phyloP scores from a whole-genome alignment of 2,329 filamentous ascomycete genomes.

The Fusarium albosuccineum region DNA sequence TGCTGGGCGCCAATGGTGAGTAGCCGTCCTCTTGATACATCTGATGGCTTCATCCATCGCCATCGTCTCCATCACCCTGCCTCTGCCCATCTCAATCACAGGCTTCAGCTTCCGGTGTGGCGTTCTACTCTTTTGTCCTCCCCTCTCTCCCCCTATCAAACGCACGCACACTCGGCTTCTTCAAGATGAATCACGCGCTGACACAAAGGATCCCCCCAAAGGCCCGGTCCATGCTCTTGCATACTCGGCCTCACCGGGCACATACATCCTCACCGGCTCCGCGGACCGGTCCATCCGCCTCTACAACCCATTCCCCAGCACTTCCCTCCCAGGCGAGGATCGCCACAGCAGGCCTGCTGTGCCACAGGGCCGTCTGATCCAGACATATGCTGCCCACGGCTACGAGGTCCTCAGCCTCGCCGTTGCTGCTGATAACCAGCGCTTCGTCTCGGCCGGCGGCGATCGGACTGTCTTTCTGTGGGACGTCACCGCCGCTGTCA shows the following conservation, averaged over 20 bases:
- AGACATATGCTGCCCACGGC: constrained; percentile 89
- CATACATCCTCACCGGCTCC: constrained; percentile 86
- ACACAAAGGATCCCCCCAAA: constrained; percentile 49
- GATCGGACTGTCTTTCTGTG: constrained; percentile 93
- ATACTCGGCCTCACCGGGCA: constrained; percentile 79
- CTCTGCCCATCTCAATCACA: too few relatives aligned
- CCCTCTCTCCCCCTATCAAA: background rate
- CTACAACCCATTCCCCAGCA: constrained; percentile 78
- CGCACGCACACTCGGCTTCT: constrained; percentile 6
- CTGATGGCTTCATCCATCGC: background rate
- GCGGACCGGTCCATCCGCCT: constrained; percentile 88
- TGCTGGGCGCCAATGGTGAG: constrained; percentile 71
- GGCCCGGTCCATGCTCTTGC: constrained; percentile 79
- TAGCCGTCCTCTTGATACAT: constrained; percentile 20
- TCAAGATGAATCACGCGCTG: constrained; percentile 28
- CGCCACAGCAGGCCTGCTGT: constrained; percentile 46
- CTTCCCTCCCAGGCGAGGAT: constrained; percentile 50
- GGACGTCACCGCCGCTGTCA: constrained; percentile 88
- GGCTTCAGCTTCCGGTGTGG: constrained; percentile 35
- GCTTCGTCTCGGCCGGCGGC: constrained; percentile 88
- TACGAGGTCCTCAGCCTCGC: constrained; percentile 90
- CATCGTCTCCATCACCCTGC: background rate
- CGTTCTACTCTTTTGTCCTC: constrained; percentile 1
- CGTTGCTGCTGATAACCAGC: constrained; percentile 81
- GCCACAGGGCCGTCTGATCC: constrained; percentile 75